These are phyloP conservation scores for Gossypium thurberi DNA, from an alignment of 345 rosid species.

Conservation along the genomic window DNA sequence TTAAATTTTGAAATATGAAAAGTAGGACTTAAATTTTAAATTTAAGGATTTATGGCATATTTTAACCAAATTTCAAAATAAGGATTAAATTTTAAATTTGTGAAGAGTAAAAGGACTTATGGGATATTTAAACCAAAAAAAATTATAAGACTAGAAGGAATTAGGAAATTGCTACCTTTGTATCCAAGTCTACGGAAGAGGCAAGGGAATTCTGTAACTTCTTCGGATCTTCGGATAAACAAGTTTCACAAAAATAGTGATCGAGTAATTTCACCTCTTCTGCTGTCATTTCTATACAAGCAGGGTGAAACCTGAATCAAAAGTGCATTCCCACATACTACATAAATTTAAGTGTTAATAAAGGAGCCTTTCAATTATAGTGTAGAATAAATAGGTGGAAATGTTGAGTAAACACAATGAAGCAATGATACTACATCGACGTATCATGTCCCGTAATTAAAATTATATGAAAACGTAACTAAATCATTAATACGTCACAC, in stretches of 20 bases:
- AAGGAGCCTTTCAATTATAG: background rate
- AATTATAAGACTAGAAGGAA: background rate
- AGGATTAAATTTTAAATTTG: too few relatives aligned
- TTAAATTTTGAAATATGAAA: too few relatives aligned
- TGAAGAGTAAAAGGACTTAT: background rate
- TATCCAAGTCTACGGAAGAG: conserved; percentile 39
- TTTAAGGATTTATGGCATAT: too few relatives aligned
- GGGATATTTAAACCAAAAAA: background rate
- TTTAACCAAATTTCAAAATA: background rate
- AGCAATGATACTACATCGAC: too few relatives aligned
- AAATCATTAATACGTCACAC: too few relatives aligned
- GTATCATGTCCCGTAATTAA: too few relatives aligned
- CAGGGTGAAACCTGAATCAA: conserved; percentile 96
- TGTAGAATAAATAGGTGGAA: background rate
- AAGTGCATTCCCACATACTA: conserved; percentile 25
- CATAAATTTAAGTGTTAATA: background rate
- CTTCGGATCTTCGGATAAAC: conserved; percentile 59
- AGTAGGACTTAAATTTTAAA: too few relatives aligned
- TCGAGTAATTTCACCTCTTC: conserved; percentile 80
- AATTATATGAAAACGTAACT: too few relatives aligned
- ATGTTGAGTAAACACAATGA: too few relatives aligned
- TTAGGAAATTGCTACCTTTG: conserved; percentile 45
- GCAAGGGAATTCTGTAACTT: conserved; percentile 52
- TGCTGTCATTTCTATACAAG: conserved; percentile 78
- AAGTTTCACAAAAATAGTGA: conserved; percentile 77